Evolutionary conservation across 2,329 filamentous ascomycete species (phyloP), one percentile per base, ranked within the genome.

Genomic region (Coleophoma eucalyptorum): DNA sequence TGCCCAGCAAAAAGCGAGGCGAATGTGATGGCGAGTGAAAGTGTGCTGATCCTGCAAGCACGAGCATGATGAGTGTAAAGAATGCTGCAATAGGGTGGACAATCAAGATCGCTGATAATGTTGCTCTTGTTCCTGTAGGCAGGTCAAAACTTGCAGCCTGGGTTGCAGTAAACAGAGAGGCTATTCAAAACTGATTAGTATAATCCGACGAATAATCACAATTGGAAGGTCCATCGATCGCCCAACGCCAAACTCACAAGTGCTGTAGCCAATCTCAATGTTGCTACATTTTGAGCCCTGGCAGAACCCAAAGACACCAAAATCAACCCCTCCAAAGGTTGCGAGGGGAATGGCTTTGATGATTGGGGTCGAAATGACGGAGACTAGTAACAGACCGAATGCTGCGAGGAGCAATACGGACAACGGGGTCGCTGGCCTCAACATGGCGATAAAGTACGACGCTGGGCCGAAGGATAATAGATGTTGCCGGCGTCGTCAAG

Each of bases 301-400:
- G 70, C 94, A 99, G 63, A 83, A 96, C 21, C 94, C 94, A 73
- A 97, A 93, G 45, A 97, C 92, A 45, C 94, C 94, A 75, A 95
- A 97, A 59, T 84, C 85, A 60, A 89, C 82, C 61, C 86, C 84
- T 40, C 85, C 73, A 65, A 85, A 93, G 48, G 82, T 84, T 35
- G 89, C 92, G 40, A 99, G 77, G 10, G 91, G 90, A 43, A 99
- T 95, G 21, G 78, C 80, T 65, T 87, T 84, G 66, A 97, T 87
- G 59, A 99, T 84, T 16, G 94, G 94, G 0, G 90, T 92, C 1
- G 93, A 96, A n/a, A 99, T 74, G 37, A 92, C 89, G 43, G 91
- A 89, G 37, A 99, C 77, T 43, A 97, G 76, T 48, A 97, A 79
- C 55, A 97, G 77, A 56, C 78, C 87, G 70, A 99, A 97, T 58